Percentiles rank a stretch among this genome's conserved stretches.
Evolutionary conservation across 2,329 filamentous ascomycete genomes (phyloP).

Genomic region (Phyllosticta ampelicida): DNA sequence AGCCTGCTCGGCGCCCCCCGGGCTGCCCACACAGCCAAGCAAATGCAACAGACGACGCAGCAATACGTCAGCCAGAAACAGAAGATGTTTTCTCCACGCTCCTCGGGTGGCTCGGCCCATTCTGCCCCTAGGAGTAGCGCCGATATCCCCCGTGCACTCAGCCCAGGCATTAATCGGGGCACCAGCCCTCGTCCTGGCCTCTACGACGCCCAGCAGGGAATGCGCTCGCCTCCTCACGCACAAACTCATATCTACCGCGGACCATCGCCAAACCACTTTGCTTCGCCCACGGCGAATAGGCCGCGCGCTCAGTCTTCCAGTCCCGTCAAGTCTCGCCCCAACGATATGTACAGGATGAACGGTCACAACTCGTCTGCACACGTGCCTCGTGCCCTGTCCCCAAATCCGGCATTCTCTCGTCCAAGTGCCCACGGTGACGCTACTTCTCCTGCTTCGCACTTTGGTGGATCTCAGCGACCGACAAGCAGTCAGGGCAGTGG

Average conservation of each 20-base stretch:
- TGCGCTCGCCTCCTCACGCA: neutral
- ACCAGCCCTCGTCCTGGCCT: constrained; percentile 48
- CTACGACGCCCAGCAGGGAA: constrained; percentile 23
- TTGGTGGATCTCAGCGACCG: constrained; percentile 32
- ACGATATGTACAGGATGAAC: constrained; percentile 15
- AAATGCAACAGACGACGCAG: constrained; percentile 92
- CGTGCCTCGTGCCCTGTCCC: constrained; percentile 37
- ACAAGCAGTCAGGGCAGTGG: constrained; percentile 30
- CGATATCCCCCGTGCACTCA: constrained; percentile 42
- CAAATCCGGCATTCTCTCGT: constrained; percentile 39
- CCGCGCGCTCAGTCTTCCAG: constrained; percentile 28
- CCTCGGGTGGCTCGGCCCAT: constrained; percentile 13
- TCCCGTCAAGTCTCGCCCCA: constrained; percentile 30
- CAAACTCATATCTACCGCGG: constrained; percentile 32
- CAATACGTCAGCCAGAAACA: constrained; percentile 77
- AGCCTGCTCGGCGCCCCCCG: constrained; percentile 79
- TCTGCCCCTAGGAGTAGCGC: constrained; percentile 26
- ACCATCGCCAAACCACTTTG: constrained; percentile 56
- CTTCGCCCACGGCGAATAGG: constrained; percentile 19
- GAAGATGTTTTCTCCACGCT: constrained; percentile 53
- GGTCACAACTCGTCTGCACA: constrained; percentile 28
- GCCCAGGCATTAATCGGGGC: constrained; percentile 55
- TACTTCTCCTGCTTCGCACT: constrained; percentile 8
- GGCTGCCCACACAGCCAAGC: constrained; percentile 81
- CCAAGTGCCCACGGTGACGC: constrained; percentile 20